phyloP scores from a whole-genome alignment of 495 filamentous ascomycete genomes.

The Xylaria venustula region DNA sequence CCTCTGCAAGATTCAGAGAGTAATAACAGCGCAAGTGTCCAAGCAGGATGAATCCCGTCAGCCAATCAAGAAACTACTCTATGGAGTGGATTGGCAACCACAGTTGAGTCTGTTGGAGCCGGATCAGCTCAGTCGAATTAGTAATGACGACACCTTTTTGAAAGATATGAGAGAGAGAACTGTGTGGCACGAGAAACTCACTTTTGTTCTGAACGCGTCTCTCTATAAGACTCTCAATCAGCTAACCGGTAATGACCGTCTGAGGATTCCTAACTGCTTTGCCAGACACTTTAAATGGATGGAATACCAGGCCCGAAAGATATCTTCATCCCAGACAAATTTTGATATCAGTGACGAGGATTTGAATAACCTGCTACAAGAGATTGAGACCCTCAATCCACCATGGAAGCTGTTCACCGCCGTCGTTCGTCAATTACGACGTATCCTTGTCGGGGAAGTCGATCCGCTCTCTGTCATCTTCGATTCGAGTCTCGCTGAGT shows the following conservation, averaged over 20 bases:
- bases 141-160: slow-evolving; percentile 14
- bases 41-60: slow-evolving; percentile 1
- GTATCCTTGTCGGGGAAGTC: slow-evolving; percentile 40
- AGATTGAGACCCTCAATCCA: slow-evolving; percentile 19
- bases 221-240: slow-evolving; percentile 14
- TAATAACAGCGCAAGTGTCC: slow-evolving; percentile 20
- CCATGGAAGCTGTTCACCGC: slow-evolving; percentile 28
- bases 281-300: slow-evolving; percentile 27
- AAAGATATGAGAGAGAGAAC: slow-evolving; percentile 19
- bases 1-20: slow-evolving; percentile 21
- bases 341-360: neutral
- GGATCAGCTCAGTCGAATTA: slow-evolving; percentile 15
- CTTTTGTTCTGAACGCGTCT: slow-evolving; percentile 15
- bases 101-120: slow-evolving; percentile 27
- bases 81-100: slow-evolving; percentile 32
- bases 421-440: slow-evolving; percentile 28
- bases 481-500: slow-evolving; percentile 18
- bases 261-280: slow-evolving; percentile 10
- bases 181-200: slow-evolving; percentile 16
- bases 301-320: slow-evolving; percentile 15
- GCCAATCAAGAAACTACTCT: slow-evolving; percentile 23
- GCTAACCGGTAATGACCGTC: slow-evolving; percentile 11
- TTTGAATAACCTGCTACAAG: slow-evolving; percentile 10
- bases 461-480: slow-evolving; percentile 40
- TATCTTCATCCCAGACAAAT: neutral